Conservation (phyloP, 805 yeast species). For the Ogataea saltuana region DNA sequence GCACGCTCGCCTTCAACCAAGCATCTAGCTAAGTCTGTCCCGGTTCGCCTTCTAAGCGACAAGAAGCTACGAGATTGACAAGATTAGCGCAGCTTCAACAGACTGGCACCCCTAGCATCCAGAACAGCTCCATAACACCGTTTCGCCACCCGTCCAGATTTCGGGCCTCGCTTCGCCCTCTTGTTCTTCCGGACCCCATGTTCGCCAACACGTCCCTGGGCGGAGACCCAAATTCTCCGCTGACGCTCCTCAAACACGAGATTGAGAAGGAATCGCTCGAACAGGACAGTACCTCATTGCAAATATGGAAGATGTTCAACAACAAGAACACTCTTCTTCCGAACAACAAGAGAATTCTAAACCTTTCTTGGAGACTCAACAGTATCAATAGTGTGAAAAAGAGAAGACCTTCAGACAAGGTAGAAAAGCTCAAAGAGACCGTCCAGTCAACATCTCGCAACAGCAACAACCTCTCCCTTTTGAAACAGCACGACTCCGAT, state of each 20-base stretch:
- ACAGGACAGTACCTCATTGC: slow-evolving; percentile 33
- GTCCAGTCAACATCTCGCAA: slow-evolving; percentile 7
- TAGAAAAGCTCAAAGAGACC: slow-evolving; percentile 5
- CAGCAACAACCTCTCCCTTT: slow-evolving; percentile 19
- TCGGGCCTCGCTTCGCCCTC: too few relatives aligned
- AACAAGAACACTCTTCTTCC: slow-evolving; percentile 37
- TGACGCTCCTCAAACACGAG: slow-evolving; percentile 29
- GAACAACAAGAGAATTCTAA: slow-evolving; percentile 37
- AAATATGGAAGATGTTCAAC: slow-evolving; percentile 39
- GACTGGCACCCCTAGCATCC: too few relatives aligned
- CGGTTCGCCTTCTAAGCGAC: too few relatives aligned
- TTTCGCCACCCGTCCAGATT: neutral
- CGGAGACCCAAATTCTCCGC: slow-evolving; percentile 20
- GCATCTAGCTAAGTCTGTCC: too few relatives aligned
- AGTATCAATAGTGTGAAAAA: slow-evolving; percentile 32
- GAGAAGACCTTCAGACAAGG: slow-evolving; percentile 7
- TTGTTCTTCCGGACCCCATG: neutral
- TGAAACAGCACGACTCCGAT: slow-evolving; percentile 24
- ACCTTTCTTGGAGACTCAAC: slow-evolving; percentile 39
- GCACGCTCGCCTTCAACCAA: too few relatives aligned
- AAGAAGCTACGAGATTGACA: too few relatives aligned
- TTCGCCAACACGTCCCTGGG: slow-evolving; percentile 6
- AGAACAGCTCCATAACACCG: too few relatives aligned
- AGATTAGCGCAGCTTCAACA: too few relatives aligned
- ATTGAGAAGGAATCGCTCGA: slow-evolving; percentile 30